phyloP scores from a whole-genome alignment of 1,284 basidiomycete genomes.

The Leccinum subatratum region DNA sequence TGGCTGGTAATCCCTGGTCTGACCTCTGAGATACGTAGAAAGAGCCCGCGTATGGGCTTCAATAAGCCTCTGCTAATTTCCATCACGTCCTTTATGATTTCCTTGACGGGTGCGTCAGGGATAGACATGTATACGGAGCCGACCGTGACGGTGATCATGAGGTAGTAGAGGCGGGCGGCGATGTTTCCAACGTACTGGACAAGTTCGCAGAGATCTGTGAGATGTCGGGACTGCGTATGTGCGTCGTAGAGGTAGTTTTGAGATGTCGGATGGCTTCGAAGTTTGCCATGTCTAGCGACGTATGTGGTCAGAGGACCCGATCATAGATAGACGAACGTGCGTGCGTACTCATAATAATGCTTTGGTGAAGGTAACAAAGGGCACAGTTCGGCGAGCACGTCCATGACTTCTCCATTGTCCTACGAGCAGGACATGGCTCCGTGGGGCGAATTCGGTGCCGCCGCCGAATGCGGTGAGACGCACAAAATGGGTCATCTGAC shows the following conservation, averaged over 20 bases:
- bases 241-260: conserved; percentile 91
- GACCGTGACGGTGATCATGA: conserved; percentile 99
- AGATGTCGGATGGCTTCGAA: conserved; percentile 91
- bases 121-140: conserved; percentile 97
- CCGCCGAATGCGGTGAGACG: conserved; percentile 29
- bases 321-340: not conserved
- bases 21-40: no score
- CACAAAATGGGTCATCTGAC: conserved; percentile 90
- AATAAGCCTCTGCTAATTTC: conserved; percentile 46
- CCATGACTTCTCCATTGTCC: no score
- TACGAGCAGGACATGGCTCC: conserved; percentile 35
- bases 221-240: conserved; percentile 80
- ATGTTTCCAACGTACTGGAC: conserved; percentile 96
- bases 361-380: no score
- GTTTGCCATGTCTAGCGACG: conserved; percentile 80
- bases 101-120: conserved; percentile 90
- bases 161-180: conserved; percentile 87
- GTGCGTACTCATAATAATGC: conserved; percentile 86
- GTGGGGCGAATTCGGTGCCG: no score
- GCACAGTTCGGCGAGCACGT: no score
- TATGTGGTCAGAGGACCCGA: conserved; percentile 3
- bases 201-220: conserved; percentile 94
- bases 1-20: no score
- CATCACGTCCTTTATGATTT: conserved; percentile 99
- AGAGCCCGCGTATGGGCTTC: no score